These are phyloP conservation scores for Gypsophila paniculata DNA, from an alignment of 179 eudicot species.

Conservation along the genomic window DNA sequence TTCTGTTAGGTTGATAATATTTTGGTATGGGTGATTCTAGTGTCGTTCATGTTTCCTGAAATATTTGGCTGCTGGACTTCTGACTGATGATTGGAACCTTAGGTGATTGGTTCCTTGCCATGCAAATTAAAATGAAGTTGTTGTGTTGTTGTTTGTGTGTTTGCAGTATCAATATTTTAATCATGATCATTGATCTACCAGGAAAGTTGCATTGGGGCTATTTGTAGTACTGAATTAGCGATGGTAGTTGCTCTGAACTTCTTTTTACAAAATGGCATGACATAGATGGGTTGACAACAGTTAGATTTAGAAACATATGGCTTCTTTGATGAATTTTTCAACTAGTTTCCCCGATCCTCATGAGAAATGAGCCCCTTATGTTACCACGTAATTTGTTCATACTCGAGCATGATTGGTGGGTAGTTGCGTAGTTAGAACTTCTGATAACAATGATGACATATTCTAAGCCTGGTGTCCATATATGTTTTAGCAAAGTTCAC, in stretches of 20 bases:
- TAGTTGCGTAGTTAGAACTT: background rate
- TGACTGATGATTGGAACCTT: background rate
- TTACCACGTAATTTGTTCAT: background rate
- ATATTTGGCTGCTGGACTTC: background rate
- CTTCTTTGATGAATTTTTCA: background rate
- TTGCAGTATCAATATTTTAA: background rate
- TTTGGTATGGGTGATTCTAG: background rate
- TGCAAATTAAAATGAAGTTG: background rate
- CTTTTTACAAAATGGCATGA: background rate
- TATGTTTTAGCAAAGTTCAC: background rate
- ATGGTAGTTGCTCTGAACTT: background rate
- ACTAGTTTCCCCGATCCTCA: background rate
- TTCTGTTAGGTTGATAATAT: background rate
- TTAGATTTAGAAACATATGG: background rate
- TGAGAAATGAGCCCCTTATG: background rate
- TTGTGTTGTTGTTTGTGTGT: background rate
- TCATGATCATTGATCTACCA: background rate
- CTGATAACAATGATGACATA: background rate
- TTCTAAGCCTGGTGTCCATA: background rate
- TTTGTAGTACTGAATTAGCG: background rate
- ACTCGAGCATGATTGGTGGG: background rate
- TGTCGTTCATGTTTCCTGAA: background rate
- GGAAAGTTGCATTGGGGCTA: background rate
- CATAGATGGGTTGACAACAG: background rate
- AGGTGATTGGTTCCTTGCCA: background rate